Conservation (phyloP, 768 basidiomycete genomes). For the Boletus tomentosulus region DNA sequence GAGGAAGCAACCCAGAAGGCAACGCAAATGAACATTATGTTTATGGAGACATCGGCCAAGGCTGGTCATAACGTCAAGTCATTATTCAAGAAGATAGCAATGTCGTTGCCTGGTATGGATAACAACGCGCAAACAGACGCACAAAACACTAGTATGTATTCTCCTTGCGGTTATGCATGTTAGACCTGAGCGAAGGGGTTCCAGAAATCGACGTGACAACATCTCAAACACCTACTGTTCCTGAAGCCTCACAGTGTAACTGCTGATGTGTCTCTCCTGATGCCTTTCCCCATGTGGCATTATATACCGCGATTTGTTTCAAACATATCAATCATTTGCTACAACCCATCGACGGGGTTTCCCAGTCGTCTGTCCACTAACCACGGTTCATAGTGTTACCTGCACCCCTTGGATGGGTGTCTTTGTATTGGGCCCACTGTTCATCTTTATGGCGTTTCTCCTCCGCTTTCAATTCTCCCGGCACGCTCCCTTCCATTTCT, state of each 20-base stretch:
- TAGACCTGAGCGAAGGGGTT: constrained; percentile 1
- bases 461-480: constrained; percentile 67
- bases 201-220: constrained; percentile 92
- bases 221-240: constrained; percentile 60
- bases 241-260: constrained; percentile 83
- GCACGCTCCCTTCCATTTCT: constrained; percentile 76
- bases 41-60: constrained; percentile 99
- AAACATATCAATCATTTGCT: constrained; percentile 18
- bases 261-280: constrained; percentile 46
- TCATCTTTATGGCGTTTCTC: constrained; percentile 82
- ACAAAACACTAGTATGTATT: constrained; percentile 44
- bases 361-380: constrained; percentile 10
- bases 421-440: constrained; percentile 87
- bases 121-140: constrained; percentile 63
- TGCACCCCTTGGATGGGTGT: constrained; percentile 81
- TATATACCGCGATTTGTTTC: constrained; percentile 29
- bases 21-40: constrained; percentile 90
- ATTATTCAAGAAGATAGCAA: constrained; percentile 98
- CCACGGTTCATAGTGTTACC: constrained; percentile 98
- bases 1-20: constrained; percentile 94
- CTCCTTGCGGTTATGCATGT: background rate
- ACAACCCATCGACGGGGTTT: constrained; percentile 6
- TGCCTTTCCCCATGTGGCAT: constrained; percentile 11
- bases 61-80: constrained; percentile 99
- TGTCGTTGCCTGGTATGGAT: constrained; percentile 96